A percentile compares a stretch with the other conserved stretches of the same genome.
Evolutionary conservation across 2,329 filamentous ascomycete genomes (phyloP).

Genomic region (Clarireedia homoeocarpa): DNA sequence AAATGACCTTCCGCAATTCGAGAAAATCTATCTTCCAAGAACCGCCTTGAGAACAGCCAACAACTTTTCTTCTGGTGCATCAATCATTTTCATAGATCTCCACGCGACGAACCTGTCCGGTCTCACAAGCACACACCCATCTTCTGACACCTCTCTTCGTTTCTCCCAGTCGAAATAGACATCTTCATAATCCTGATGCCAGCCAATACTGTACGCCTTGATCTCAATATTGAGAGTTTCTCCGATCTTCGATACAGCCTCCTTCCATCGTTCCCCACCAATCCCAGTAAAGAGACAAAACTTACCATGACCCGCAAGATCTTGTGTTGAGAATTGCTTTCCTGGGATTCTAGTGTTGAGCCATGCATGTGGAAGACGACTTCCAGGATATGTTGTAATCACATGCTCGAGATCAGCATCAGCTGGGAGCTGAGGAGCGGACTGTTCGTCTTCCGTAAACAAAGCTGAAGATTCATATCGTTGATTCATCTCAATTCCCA

Average conservation of each 20-base stretch:
- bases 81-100: constrained; percentile 6
- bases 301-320: constrained; percentile 10
- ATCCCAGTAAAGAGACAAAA: constrained; percentile 17
- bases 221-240: constrained; percentile 2
- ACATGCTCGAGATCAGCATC: constrained; percentile 16
- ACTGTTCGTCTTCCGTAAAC: constrained; percentile 16
- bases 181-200: constrained; percentile 7
- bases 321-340: constrained; percentile 20
- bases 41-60: background rate
- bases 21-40: no score
- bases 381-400: constrained; percentile 23
- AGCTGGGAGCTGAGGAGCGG: constrained; percentile 12
- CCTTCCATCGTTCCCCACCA: constrained; percentile 13
- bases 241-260: constrained; percentile 1
- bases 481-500: constrained; percentile 23
- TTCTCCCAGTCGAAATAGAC: constrained; percentile 9
- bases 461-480: constrained; percentile 15
- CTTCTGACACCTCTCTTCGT: constrained; percentile 4
- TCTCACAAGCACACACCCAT: constrained; percentile 14
- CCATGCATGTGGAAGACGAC: constrained; percentile 25
- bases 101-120: constrained; percentile 17
- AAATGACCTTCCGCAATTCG: no score
- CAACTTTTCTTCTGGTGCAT: background rate
- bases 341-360: constrained; percentile 10
- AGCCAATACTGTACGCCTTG: background rate